Percentiles rank a stretch among this genome's conserved stretches.
These are phyloP conservation scores for Acorus gramineus DNA, from an alignment of 106 monocot genomes.

Conservation along the genomic window DNA sequence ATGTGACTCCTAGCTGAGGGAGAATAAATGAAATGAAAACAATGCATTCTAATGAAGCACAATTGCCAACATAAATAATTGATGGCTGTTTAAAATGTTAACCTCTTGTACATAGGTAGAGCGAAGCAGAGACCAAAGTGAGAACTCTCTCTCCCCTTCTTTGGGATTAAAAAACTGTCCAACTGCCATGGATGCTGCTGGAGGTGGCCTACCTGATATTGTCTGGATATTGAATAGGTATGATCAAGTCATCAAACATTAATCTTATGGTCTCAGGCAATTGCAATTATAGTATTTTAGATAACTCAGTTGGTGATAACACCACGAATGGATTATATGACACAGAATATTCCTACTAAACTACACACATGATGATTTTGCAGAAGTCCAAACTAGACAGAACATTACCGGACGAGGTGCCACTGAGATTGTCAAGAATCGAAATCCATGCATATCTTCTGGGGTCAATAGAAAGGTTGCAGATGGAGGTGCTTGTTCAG, in stretches of 20 bases:
- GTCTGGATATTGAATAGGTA: constrained; percentile 39
- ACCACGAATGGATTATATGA: too few relatives aligned
- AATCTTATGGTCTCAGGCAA: neutral
- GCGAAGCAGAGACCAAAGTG: constrained; percentile 35
- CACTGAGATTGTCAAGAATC: constrained; percentile 89
- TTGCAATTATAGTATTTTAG: too few relatives aligned
- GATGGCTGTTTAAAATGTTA: neutral
- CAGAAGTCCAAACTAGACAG: neutral
- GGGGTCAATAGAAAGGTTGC: constrained; percentile 68
- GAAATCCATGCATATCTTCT: constrained; percentile 72
- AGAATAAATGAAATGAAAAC: too few relatives aligned
- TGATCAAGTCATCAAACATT: constrained; percentile 4
- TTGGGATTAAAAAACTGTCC: constrained; percentile 92
- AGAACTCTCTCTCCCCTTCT: constrained; percentile 49
- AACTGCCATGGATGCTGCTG: constrained; percentile 90
- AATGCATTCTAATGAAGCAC: too few relatives aligned
- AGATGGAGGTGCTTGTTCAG: constrained; percentile 91
- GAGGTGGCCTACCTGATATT: constrained; percentile 97
- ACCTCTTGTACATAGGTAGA: constrained; percentile 54
- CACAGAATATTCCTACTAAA: too few relatives aligned
- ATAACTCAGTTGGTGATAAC: too few relatives aligned
- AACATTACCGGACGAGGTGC: constrained; percentile 83
- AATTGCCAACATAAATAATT: too few relatives aligned
- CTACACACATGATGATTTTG: too few relatives aligned
- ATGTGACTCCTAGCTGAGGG: too few relatives aligned